phyloP scores from a whole-genome alignment of 2,329 filamentous ascomycete species.

The Exophiala bonariae region DNA sequence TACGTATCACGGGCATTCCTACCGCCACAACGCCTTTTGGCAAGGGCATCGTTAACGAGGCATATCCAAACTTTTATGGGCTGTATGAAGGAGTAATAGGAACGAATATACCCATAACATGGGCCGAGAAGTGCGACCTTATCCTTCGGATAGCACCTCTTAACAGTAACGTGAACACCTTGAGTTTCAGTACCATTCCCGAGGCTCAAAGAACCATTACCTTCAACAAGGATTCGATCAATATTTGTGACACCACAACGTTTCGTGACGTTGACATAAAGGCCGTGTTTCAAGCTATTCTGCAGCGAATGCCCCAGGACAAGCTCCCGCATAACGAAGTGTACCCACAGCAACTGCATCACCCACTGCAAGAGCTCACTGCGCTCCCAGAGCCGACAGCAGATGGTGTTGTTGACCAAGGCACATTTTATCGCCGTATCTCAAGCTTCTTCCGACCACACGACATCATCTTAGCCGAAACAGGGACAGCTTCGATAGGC shows the following conservation, averaged over 20 bases:
- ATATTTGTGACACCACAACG: conserved; percentile 26
- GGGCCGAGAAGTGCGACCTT: conserved; percentile 45
- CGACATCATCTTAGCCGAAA: conserved; percentile 61
- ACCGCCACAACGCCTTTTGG: conserved; percentile 49
- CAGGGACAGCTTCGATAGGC: conserved; percentile 60
- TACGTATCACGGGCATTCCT: conserved; percentile 45
- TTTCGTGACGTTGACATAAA: no score
- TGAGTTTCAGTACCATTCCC: conserved; percentile 27
- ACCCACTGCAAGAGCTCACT: conserved; percentile 41
- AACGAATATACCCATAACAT: conserved; percentile 33
- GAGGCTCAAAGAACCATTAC: conserved; percentile 60
- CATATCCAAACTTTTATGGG: conserved; percentile 47
- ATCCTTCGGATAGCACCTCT: conserved; percentile 49
- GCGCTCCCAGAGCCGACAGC: conserved; percentile 47
- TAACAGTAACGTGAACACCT: conserved; percentile 46
- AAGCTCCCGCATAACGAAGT: conserved; percentile 27
- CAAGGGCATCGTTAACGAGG: conserved; percentile 53
- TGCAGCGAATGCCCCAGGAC: conserved; percentile 29
- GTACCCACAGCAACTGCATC: conserved; percentile 42
- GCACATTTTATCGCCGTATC: conserved; percentile 59
- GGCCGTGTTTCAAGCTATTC: conserved; percentile 61
- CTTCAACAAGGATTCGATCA: conserved; percentile 71
- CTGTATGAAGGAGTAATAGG: conserved; percentile 48
- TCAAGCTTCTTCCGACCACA: conserved; percentile 52
- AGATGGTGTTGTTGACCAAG: conserved; percentile 55